Percentiles rank a stretch among this genome's conserved stretches.
phyloP scores from a whole-genome alignment of 768 basidiomycete genomes.

The Lactarius tabidus region DNA sequence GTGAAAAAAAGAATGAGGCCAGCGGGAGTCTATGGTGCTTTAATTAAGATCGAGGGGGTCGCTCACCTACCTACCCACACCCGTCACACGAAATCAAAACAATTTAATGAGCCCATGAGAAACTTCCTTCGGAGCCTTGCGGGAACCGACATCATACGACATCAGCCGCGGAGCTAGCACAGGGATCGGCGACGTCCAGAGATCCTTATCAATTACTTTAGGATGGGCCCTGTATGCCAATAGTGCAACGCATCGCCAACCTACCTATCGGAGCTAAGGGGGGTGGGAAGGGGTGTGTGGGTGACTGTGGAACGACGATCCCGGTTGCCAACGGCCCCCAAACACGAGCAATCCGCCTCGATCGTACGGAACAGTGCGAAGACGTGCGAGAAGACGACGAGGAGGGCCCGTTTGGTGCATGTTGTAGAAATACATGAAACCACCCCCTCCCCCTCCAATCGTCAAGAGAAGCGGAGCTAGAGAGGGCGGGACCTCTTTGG shows the following conservation, averaged over 20 bases:
- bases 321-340: constrained; percentile 18
- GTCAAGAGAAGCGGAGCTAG: constrained; percentile 8
- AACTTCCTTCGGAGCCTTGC: background rate
- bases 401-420: constrained; percentile 1
- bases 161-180: constrained; percentile 17
- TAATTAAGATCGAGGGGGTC: constrained; percentile 11
- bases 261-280: constrained; percentile 14
- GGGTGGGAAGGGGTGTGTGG: background rate
- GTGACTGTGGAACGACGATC: constrained; percentile 15
- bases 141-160: constrained; percentile 2
- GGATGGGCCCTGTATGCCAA: constrained; percentile 1
- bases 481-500: constrained; percentile 8
- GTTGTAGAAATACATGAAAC: constrained; percentile 1
- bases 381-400: constrained; percentile 4
- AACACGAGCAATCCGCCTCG: constrained; percentile 16
- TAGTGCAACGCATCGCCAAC: background rate
- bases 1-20: constrained; percentile 9
- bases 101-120: constrained; percentile 7
- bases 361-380: constrained; percentile 20
- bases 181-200: constrained; percentile 10
- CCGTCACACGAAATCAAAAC: background rate
- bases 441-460: background rate
- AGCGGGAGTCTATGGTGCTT: background rate
- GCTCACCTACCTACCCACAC: background rate
- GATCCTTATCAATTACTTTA: background rate